These are phyloP conservation scores for Ceratocystis cubensis DNA, from an alignment of 2,329 filamentous ascomycete species.

Conservation along the genomic window DNA sequence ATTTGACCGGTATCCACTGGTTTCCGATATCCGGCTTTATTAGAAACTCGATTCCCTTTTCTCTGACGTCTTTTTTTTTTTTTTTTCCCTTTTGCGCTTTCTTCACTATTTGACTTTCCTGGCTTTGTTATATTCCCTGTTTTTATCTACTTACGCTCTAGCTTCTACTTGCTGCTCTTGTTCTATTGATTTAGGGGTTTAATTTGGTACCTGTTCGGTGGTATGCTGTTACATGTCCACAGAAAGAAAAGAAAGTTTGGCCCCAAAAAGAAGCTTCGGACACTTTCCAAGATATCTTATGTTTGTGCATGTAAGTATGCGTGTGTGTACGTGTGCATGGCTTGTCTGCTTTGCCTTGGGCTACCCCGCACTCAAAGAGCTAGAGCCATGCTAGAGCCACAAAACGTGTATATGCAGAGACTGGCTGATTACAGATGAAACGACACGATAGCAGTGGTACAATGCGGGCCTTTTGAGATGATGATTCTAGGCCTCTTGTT, in stretches of 20 bases:
- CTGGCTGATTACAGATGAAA: not conserved
- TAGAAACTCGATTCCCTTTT: not conserved
- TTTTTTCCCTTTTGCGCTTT: not conserved
- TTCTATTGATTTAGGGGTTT: not conserved
- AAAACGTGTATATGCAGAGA: too few species aligned
- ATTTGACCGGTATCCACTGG: not conserved
- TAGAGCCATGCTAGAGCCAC: not conserved
- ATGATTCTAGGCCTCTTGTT: not conserved
- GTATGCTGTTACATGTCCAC: not conserved
- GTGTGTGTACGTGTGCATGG: not conserved
- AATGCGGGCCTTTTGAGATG: not conserved
- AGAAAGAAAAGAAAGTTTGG: conserved; percentile 3
- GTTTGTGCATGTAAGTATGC: too few species aligned
- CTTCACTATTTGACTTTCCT: not conserved
- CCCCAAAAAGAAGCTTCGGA: not conserved
- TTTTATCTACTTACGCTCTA: not conserved
- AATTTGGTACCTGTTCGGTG: not conserved
- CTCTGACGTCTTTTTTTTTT: not conserved
- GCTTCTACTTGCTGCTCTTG: not conserved
- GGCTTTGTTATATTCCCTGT: conserved; percentile 6
- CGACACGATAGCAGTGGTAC: not conserved
- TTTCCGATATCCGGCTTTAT: conserved; percentile 6
- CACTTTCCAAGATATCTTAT: not conserved
- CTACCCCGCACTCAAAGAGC: not conserved
- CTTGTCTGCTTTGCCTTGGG: not conserved